These are phyloP conservation scores for Obba rivulosa DNA, from an alignment of 768 basidiomycete species.

Conservation along the genomic window DNA sequence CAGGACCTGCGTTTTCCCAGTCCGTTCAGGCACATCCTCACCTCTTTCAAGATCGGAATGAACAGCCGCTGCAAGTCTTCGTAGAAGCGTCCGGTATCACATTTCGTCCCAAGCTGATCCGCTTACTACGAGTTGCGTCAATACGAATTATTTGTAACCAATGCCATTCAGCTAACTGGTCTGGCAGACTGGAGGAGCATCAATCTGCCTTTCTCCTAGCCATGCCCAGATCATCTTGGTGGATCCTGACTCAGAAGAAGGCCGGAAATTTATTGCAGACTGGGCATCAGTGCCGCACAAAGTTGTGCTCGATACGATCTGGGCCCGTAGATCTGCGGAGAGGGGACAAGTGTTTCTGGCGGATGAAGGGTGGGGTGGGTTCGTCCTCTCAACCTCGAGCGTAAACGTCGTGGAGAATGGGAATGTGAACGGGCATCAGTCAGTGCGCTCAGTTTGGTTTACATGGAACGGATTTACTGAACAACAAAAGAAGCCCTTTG, in stretches of 20 bases:
- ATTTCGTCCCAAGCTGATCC: slow-evolving; percentile 46
- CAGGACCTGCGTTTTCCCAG: too few species aligned
- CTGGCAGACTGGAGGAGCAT: slow-evolving; percentile 49
- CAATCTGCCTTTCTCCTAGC: slow-evolving; percentile 43
- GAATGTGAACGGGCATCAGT: slow-evolving; percentile 34
- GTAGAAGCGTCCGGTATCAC: slow-evolving; percentile 51
- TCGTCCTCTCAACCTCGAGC: slow-evolving; percentile 3
- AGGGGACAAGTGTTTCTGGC: slow-evolving; percentile 40
- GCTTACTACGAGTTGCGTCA: slow-evolving; percentile 21
- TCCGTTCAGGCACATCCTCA: slow-evolving; percentile 1
- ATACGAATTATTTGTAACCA: not conserved
- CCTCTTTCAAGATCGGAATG: slow-evolving; percentile 36
- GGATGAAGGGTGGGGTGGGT: slow-evolving; percentile 30
- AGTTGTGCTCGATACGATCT: slow-evolving; percentile 46
- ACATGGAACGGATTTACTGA: not conserved
- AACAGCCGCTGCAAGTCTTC: slow-evolving; percentile 43
- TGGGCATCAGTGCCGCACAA: slow-evolving; percentile 47
- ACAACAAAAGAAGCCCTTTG: slow-evolving; percentile 44
- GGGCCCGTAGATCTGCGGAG: slow-evolving; percentile 45
- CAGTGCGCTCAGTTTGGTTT: slow-evolving; percentile 27
- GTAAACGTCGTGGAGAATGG: not conserved
- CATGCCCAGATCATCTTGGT: slow-evolving; percentile 57
- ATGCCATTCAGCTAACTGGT: not conserved
- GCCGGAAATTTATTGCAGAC: slow-evolving; percentile 51
- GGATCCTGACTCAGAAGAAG: slow-evolving; percentile 44